Percentiles rank a stretch among this genome's conserved stretches.
These are phyloP conservation scores for Quercus suber DNA, from an alignment of 306 rosid genomes.

Conservation along the genomic window DNA sequence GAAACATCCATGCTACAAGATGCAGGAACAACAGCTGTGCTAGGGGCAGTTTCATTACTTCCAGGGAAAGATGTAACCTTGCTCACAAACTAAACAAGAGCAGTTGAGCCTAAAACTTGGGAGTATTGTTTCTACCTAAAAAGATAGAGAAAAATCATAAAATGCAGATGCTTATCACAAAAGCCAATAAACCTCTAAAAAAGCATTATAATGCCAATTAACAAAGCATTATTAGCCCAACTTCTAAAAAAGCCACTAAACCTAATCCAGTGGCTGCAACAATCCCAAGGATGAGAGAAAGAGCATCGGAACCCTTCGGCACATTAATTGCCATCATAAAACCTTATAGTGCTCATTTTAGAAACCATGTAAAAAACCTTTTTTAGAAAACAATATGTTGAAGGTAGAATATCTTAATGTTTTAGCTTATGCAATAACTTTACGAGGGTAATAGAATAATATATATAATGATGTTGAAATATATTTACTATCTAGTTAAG, in stretches of 20 bases:
- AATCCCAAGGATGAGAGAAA: constrained; percentile 59
- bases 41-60: constrained; percentile 37
- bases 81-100: constrained; percentile 74
- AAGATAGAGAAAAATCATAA: background rate
- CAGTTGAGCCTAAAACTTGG: constrained; percentile 80
- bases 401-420: background rate
- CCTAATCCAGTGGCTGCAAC: constrained; percentile 75
- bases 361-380: background rate
- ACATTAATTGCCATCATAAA: constrained; percentile 18
- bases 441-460: background rate
- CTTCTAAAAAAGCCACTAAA: constrained; percentile 70
- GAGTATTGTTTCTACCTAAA: constrained; percentile 83
- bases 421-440: background rate
- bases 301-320: constrained; percentile 59
- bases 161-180: constrained; percentile 9
- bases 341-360: background rate
- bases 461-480: background rate
- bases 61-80: background rate
- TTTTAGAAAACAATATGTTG: background rate
- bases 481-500: background rate
- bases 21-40: no score
- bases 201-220: background rate
- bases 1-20: no score
- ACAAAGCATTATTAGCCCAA: constrained; percentile 22
- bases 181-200: background rate